phyloP scores from a whole-genome alignment of 176 grass and related monocot genomes.

The Pharus latifolius region DNA sequence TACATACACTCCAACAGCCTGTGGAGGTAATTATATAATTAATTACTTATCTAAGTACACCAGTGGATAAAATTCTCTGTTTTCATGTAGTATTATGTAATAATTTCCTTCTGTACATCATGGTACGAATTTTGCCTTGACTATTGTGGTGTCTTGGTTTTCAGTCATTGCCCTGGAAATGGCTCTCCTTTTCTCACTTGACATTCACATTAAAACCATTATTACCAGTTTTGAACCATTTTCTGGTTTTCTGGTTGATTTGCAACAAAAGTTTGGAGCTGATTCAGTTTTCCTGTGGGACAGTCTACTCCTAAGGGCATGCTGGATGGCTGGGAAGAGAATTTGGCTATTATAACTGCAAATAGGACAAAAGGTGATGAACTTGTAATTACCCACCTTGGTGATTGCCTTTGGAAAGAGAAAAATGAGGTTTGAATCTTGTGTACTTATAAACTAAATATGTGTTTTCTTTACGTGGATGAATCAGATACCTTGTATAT shows the following conservation, averaged over 20 bases:
- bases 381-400: conserved; percentile 86
- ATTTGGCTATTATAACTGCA: conserved; percentile 91
- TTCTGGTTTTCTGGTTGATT: neutral
- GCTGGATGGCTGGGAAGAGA: conserved; percentile 90
- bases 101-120: neutral
- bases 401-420: conserved; percentile 98
- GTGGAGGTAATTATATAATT: conserved; percentile 40
- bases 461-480: neutral
- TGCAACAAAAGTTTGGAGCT: neutral
- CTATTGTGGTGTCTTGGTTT: neutral
- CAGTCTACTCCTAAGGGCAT: conserved; percentile 42
- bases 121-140: neutral
- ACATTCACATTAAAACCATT: no score
- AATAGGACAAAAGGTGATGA: conserved; percentile 86
- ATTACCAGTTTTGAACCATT: neutral
- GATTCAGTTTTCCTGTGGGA: neutral
- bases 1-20: conserved; percentile 27
- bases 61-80: neutral
- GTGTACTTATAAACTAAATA: neutral
- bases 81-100: neutral
- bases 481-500: neutral
- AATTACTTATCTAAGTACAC: neutral
- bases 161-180: neutral
- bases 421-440: conserved; percentile 64
- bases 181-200: neutral